Evolutionary conservation across 352 stramenopile species (phyloP), one percentile per base, ranked within the genome.

Genomic region (Phytopythium chamaehyphon): DNA sequence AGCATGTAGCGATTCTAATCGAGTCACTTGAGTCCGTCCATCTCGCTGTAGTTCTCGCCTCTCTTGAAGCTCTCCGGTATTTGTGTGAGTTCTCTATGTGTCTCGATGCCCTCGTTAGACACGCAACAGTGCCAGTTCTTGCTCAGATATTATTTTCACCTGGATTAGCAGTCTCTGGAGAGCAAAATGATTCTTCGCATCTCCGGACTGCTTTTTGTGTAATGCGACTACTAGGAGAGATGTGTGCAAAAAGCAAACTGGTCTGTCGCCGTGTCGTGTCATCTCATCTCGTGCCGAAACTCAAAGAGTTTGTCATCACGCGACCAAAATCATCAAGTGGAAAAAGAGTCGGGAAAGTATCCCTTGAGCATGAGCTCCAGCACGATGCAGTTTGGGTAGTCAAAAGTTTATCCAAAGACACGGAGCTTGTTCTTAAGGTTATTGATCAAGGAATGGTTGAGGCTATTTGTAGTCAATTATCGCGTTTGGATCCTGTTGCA

Each of bases 1-100:
- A 87, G 4, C 73, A 85, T 36, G 59, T 90, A 14, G 63, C 74
- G 3, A 59, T 70, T 2, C 55, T 92, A 8, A 85, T 92, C 26
- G 81, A 92, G 37, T 73, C 74, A 0, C 66, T 92, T 19, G 81
- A 92, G 47, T 89, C 81, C 0, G 81, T 92, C 1, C 75, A 90
- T 40, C 45, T 77, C 2, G 56, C 61, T 4, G 81, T 92, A n/a
- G 78, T 88, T 18, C 61, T 86, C 38, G 59, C 76, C 33, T 68
- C 78, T 2, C 56, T 90, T 6, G 76, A 87, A n/a, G 58, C 71
- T 8, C 56, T 92, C 16, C 69, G 69, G 12, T 59, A 84, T 16
- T 49, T 92, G 19, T 82, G 77, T 36, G 75, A 82, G 8, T 77
- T 86, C 33, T 57, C 78, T 1, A 60, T 86, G 22, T 88, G 76